Evolutionary conservation across 2,329 filamentous ascomycete genomes (phyloP).

Genomic region (Corinectria fuckeliana): DNA sequence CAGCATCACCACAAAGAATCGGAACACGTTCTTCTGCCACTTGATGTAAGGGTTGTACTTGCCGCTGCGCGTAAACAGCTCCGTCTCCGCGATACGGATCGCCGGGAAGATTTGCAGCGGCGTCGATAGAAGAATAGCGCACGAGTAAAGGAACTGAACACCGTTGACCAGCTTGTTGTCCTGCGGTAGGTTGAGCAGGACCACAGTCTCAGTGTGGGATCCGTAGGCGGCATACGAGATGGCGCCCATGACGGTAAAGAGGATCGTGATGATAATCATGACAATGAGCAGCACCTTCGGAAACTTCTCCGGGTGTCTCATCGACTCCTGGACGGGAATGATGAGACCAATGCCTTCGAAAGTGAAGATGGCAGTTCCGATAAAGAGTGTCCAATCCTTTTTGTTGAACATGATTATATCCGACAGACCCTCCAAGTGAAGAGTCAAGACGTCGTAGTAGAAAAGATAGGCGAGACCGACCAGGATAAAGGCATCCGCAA

Average conservation of each 20-base stretch:
- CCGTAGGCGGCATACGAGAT: slow-evolving; percentile 96
- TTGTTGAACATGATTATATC: slow-evolving; percentile 93
- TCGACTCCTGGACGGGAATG: slow-evolving; percentile 97
- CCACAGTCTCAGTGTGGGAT: slow-evolving; percentile 93
- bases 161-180: slow-evolving; percentile 94
- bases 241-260: slow-evolving; percentile 91
- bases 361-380: slow-evolving; percentile 98
- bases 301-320: slow-evolving; percentile 91
- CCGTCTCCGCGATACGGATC: slow-evolving; percentile 94
- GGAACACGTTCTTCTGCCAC: slow-evolving; percentile 98
- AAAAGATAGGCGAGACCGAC: slow-evolving; percentile 92
- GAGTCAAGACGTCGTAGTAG: slow-evolving; percentile 90
- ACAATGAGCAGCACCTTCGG: slow-evolving; percentile 85
- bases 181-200: slow-evolving; percentile 94
- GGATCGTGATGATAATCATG: slow-evolving; percentile 92
- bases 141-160: slow-evolving; percentile 96
- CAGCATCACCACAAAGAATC: slow-evolving; percentile 88
- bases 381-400: slow-evolving; percentile 94
- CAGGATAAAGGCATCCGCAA: slow-evolving; percentile 94
- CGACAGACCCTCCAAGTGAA: slow-evolving; percentile 75
- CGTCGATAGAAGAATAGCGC: slow-evolving; percentile 94
- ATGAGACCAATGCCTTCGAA: slow-evolving; percentile 98
- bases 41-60: slow-evolving; percentile 99
- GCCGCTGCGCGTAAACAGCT: slow-evolving; percentile 89
- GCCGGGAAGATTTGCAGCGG: slow-evolving; percentile 97